Percentiles rank a stretch among this genome's conserved stretches.
Evolutionary conservation across 208 protist genomes (phyloP).

Genomic region (Naegleria gruberi): DNA sequence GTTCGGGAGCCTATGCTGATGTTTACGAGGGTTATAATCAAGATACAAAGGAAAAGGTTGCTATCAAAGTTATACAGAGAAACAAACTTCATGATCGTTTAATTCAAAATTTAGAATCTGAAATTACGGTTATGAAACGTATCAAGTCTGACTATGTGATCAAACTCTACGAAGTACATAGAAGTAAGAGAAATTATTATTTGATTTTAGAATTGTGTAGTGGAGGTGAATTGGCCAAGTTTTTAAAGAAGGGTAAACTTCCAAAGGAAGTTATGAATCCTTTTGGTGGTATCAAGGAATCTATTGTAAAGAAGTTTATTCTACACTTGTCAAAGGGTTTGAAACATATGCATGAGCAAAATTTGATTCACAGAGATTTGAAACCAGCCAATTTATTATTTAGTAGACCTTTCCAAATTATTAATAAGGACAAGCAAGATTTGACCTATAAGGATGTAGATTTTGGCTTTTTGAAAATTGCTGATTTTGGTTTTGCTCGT

Average conservation of each 20-base stretch:
- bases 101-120: neutral
- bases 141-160: neutral
- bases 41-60: neutral
- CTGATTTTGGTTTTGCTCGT: conserved; percentile 14
- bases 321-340: neutral
- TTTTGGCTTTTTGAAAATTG: conserved; percentile 1
- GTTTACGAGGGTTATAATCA: conserved; percentile 7
- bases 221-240: neutral
- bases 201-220: neutral
- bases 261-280: neutral
- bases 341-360: neutral
- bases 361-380: conserved; percentile 69
- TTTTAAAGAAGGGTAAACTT: neutral
- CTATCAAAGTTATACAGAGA: conserved; percentile 2
- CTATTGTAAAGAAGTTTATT: neutral
- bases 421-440: conserved; percentile 39
- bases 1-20: neutral
- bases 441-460: no score
- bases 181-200: neutral
- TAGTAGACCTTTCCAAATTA: conserved; percentile 44
- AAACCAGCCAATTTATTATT: conserved; percentile 74
- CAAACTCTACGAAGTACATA: neutral
- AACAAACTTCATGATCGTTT: neutral
- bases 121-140: neutral
- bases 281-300: neutral